Base-by-base conservation (phyloP, 176 grass and related monocot genomes). In the Aegilops sharonensis region DNA sequence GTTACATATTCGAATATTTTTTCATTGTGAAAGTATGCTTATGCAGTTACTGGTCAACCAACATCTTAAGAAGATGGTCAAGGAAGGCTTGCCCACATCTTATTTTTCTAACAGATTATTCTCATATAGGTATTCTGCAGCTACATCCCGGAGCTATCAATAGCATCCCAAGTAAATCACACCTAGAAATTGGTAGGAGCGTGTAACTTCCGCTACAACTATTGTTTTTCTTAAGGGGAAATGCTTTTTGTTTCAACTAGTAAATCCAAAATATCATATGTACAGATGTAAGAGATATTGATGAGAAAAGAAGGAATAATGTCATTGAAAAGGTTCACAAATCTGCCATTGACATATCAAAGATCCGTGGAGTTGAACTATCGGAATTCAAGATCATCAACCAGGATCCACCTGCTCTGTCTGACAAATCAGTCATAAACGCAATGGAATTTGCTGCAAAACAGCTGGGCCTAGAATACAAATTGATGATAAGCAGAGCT, bases 111-210 rank as follows among this genome's bases (percentile, higher is more conserved):
- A 87, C 21, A 78, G 27, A 2, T 59, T 71, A n/a, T 81, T 47
- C 17, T 85, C 82, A 34, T 64, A 64, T 80, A 87, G 97, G 97
- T 90, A 99, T 99, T 87, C 70, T 99, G 82, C 92, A 99, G 87
- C 70, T 99, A 48, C 97, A 99, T 88, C 97, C 97, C 80, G 97
- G 94, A 77, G 97, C 97, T 67, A 99, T 94, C 77, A 96, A 96
- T 86, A 99, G 94, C 82, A 99, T 99, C 47, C 94, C 97, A 71
- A 99, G 97, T 76, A 96, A 96, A 96, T 94, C 94, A 80, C 97
- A 96, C 81, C 62, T 99, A 18, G 94, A 99, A 95, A 96, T 99
- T 85, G 97, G 97, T 99, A 92, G 43, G 80, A 4, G 2, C 65
- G 5, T 90, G 23, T 84, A 80, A 72, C 72, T 86, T 83, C 75